Percentiles rank a stretch among this genome's conserved stretches.
These are phyloP conservation scores for Phytophthora cajani DNA, from an alignment of 352 stramenopile genomes.

Conservation along the genomic window DNA sequence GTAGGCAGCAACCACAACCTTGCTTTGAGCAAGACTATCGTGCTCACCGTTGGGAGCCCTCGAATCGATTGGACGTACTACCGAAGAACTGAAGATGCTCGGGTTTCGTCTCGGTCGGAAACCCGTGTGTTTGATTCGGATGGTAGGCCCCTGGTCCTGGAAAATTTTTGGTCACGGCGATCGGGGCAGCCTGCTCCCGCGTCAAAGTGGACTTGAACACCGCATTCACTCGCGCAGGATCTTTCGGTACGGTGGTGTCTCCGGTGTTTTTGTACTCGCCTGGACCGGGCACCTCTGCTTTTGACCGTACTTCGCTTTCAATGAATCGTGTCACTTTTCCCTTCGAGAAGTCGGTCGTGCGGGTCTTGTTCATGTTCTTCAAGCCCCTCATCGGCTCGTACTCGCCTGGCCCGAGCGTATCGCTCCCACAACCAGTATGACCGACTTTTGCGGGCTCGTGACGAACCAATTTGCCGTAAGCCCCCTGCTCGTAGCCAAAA, in stretches of 20 bases:
- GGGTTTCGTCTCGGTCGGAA: conserved; percentile 54
- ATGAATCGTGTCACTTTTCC: conserved; percentile 72
- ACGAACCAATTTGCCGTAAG: conserved; percentile 74
- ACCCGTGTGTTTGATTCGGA: conserved; percentile 48
- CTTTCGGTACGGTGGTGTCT: conserved; percentile 41
- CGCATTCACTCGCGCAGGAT: conserved; percentile 55
- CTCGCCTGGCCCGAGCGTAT: conserved; percentile 73
- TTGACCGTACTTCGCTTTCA: conserved; percentile 65
- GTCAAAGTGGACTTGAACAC: conserved; percentile 78
- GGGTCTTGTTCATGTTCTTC: conserved; percentile 70
- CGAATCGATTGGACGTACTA: conserved; percentile 74
- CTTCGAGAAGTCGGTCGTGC: conserved; percentile 77
- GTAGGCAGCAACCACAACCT: neutral
- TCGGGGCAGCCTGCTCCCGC: conserved; percentile 49
- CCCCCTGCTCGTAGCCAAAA: conserved; percentile 80
- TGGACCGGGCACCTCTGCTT: conserved; percentile 62
- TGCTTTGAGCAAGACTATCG: neutral
- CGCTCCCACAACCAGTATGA: conserved; percentile 57
- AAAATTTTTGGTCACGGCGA: conserved; percentile 42
- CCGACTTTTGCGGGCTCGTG: conserved; percentile 66
- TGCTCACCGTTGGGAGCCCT: conserved; percentile 43
- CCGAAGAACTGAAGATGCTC: conserved; percentile 86
- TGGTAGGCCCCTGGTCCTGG: conserved; percentile 76
- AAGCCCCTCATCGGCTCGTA: conserved; percentile 76
- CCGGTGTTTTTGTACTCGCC: conserved; percentile 60